A percentile compares a stretch with the other conserved stretches of the same genome.
These are phyloP conservation scores for Schizophyllum amplum DNA, from an alignment of 1,284 basidiomycete species.

Conservation along the genomic window DNA sequence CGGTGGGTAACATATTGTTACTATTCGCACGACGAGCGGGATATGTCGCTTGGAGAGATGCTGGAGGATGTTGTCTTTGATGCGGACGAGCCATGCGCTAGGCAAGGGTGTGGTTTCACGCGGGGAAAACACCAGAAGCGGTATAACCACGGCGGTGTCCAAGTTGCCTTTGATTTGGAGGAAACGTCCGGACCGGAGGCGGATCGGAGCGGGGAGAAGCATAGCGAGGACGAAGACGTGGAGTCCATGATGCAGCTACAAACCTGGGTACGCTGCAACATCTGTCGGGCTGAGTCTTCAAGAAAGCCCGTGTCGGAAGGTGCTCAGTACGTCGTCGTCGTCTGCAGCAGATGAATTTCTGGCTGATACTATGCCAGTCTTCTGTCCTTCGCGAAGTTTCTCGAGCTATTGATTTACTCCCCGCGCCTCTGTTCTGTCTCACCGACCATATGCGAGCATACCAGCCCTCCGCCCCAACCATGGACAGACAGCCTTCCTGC, in stretches of 20 bases:
- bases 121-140: constrained; percentile 40
- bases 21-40: constrained; percentile 24
- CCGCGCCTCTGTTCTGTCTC: constrained; percentile 31
- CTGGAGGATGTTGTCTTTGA: constrained; percentile 25
- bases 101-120: constrained; percentile 31
- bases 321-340: background rate
- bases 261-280: background rate
- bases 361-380: constrained; percentile 16
- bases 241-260: constrained; percentile 11
- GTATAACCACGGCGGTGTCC: constrained; percentile 41
- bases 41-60: constrained; percentile 31
- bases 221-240: constrained; percentile 8
- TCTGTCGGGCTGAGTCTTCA: background rate
- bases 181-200: constrained; percentile 1
- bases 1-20: constrained; percentile 42
- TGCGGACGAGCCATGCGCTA: constrained; percentile 30
- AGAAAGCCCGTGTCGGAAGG: background rate
- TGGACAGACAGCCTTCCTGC: constrained; percentile 18
- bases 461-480: constrained; percentile 25
- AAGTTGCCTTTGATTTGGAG: constrained; percentile 30
- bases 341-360: background rate
- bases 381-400: constrained; percentile 57
- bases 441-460: constrained; percentile 46
- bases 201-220: background rate
- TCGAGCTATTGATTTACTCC: constrained; percentile 61